Evolutionary conservation across 2,329 filamentous ascomycete species (phyloP), one percentile per base, ranked within the genome.

Genomic region (Diaporthe humulicola): DNA sequence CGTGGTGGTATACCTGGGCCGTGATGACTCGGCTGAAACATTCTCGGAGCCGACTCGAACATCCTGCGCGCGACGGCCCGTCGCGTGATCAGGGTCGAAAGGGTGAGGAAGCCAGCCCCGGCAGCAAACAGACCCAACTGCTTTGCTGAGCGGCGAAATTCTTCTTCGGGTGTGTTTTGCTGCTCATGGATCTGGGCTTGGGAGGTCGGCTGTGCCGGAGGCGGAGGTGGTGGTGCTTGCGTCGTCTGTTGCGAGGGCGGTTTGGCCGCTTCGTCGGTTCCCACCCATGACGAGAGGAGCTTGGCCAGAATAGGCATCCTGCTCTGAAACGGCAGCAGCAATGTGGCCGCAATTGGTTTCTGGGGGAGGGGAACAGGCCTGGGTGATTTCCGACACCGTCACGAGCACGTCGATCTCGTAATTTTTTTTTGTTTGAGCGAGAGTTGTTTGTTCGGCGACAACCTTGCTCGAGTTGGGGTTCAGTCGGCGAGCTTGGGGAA

Each of bases 81-180:
- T 40, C 93, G 89, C 1, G 94, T 94, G 40, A 98, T 86, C 72
- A 93, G 81, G 2, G 93, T 87, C 1, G 95, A 94, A 77, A 95
- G 87, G 30, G 90, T 86, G 77, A 97, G 90, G 84, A 98, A 97
- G 73, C 90, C 88, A 15, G 94, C 89, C 56, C 96, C 96, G 76
- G 92, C 91, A 79, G 93, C 87, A 83, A 97, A 93, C 75, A 98
- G 84, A 33, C 91, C 88, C 19, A 95, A 84, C 82, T 95, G 93
- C 71, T 88, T 88, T 67, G 89, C 81, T 54, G 87, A 89, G 79
- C 90, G 89, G 67, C 84, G 81, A 5, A 74, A 66, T 17, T 67
- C 61, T 6, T 74, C 74, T 4, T 76, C 60, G 80, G 22, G 79
- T 73, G 75, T 80, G 79, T 36, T 54, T n/a, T 50, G 52, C n/a